Percentiles rank a stretch among this genome's conserved stretches.
These are phyloP conservation scores for Aspergillus nomiae DNA, from an alignment of 2,329 filamentous ascomycete genomes.

Conservation along the genomic window DNA sequence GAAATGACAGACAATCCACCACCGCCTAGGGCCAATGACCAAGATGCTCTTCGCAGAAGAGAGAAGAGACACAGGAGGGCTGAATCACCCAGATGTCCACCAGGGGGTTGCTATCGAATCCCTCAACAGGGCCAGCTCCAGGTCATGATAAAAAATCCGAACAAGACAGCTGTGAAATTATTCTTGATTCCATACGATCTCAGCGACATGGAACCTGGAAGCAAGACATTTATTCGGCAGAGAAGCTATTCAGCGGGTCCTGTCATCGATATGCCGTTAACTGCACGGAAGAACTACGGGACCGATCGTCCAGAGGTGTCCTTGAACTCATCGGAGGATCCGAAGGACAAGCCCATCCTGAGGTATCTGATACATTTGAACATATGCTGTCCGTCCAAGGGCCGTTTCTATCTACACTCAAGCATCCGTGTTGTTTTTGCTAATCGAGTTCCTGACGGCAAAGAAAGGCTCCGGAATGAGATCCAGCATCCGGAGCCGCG, in stretches of 20 bases:
- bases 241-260: constrained; percentile 88
- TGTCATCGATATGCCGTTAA: constrained; percentile 70
- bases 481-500: constrained; percentile 84
- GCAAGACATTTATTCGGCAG: constrained; percentile 94
- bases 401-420: constrained; percentile 87
- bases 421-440: constrained; percentile 93
- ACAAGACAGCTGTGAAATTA: constrained; percentile 96
- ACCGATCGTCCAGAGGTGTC: constrained; percentile 59
- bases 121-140: constrained; percentile 92
- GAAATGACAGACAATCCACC: constrained; percentile 15
- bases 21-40: constrained; percentile 19
- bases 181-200: constrained; percentile 94
- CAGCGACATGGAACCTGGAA: constrained; percentile 86
- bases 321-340: constrained; percentile 44
- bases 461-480: constrained; percentile 88
- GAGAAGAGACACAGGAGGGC: constrained; percentile 64
- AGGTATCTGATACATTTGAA: constrained; percentile 91
- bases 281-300: constrained; percentile 43
- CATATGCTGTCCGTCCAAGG: constrained; percentile 83
- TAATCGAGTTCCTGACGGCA: constrained; percentile 91
- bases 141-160: constrained; percentile 96
- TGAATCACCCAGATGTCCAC: constrained; percentile 66
- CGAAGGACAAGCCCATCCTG: constrained; percentile 65
- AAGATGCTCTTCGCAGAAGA: constrained; percentile 45
- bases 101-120: constrained; percentile 89